Percentiles rank a stretch among this genome's conserved stretches.
Conservation (phyloP, 2,329 filamentous ascomycete genomes). For the Aureobasidium musti region DNA sequence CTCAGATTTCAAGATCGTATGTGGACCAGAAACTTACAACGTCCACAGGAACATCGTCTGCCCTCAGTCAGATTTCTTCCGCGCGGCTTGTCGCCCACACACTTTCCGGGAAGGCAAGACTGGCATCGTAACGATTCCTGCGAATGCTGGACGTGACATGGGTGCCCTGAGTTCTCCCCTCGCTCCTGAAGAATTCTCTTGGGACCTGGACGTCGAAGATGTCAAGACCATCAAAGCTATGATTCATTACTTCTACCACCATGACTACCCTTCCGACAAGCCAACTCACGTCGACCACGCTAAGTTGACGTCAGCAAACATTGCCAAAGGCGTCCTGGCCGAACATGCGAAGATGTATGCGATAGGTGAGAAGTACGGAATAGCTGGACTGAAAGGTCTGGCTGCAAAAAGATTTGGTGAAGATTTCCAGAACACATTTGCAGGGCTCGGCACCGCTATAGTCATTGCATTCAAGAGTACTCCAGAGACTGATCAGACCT, state of each 20-base stretch:
- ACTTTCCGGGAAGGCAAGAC: background rate
- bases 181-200: background rate
- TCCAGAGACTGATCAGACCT: background rate
- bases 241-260: background rate
- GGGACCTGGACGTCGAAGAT: conserved; percentile 1
- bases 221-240: background rate
- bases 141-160: background rate
- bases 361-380: background rate
- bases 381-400: background rate
- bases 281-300: no score
- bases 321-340: background rate
- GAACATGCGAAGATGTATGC: background rate
- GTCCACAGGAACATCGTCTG: conserved; percentile 37
- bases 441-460: background rate
- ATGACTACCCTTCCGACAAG: background rate
- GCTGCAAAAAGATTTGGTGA: background rate
- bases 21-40: conserved; percentile 31
- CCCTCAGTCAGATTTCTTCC: conserved; percentile 34
- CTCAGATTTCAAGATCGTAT: conserved; percentile 35
- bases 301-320: no score
- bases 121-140: background rate
- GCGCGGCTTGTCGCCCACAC: conserved; percentile 32
- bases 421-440: no score
- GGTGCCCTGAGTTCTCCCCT: background rate
- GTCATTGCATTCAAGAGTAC: background rate